These are phyloP conservation scores for Fusarium staphyleae DNA, from an alignment of 2,329 filamentous ascomycete species.

Conservation along the genomic window DNA sequence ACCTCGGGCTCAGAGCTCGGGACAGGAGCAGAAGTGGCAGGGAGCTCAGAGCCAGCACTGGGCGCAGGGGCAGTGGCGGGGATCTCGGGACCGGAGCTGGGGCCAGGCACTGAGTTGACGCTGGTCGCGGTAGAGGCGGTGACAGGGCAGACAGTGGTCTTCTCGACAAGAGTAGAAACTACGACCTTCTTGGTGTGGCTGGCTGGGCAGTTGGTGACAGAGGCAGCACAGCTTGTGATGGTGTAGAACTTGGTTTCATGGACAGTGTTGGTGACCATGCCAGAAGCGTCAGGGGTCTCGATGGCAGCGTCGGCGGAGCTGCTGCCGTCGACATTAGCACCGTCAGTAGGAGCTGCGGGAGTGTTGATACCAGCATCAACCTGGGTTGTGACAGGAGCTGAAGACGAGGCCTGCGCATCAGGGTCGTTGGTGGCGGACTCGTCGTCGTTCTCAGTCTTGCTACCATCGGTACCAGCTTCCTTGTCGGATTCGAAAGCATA, in stretches of 20 bases:
- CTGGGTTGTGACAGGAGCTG: conserved; percentile 7
- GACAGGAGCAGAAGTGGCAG: no score
- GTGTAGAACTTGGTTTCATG: conserved; percentile 39
- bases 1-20: no score
- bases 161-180: conserved; percentile 31
- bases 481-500: background rate
- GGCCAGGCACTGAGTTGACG: background rate
- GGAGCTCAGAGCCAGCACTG: background rate
- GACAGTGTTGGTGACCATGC: conserved; percentile 35
- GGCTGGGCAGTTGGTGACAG: conserved; percentile 51
- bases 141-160: conserved; percentile 36
- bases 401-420: conserved; percentile 6
- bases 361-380: conserved; percentile 17
- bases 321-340: conserved; percentile 11
- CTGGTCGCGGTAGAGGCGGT: conserved; percentile 15
- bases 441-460: background rate
- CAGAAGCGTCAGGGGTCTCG: conserved; percentile 17
- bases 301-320: conserved; percentile 13
- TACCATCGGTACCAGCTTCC: background rate
- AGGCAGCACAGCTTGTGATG: conserved; percentile 49
- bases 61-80: background rate
- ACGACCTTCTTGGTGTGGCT: conserved; percentile 46
- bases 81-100: background rate
- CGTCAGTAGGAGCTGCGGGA: background rate
- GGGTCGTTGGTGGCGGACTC: no score